Percentiles rank a stretch among this genome's conserved stretches.
Conservation (phyloP, 2,329 filamentous ascomycete species). For the Pezicula radicicola region DNA sequence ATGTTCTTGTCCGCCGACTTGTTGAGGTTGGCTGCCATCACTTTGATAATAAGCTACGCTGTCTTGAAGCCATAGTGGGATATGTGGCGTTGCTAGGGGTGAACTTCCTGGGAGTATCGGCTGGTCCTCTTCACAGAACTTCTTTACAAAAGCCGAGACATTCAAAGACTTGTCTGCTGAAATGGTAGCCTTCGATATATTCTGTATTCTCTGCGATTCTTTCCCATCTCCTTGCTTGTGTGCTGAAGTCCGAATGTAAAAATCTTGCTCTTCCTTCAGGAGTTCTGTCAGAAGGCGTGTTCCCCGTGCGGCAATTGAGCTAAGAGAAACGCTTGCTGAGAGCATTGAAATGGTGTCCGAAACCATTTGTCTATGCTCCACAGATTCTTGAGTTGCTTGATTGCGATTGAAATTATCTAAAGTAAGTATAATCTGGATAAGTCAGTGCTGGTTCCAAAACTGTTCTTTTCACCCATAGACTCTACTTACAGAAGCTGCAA, state of each 20-base stretch:
- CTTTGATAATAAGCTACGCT: conserved; percentile 5
- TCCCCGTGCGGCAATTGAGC: conserved; percentile 35
- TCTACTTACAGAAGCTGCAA: conserved; percentile 13
- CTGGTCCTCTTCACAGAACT: conserved; percentile 22
- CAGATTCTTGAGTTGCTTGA: conserved; percentile 21
- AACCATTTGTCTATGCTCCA: conserved; percentile 29
- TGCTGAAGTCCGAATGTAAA: conserved; percentile 1
- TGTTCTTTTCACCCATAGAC: background rate
- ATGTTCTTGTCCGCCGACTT: background rate
- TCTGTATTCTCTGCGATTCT: conserved; percentile 1
- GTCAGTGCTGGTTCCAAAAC: background rate
- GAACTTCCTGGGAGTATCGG: conserved; percentile 4
- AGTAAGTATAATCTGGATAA: conserved; percentile 22
- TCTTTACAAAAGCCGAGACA: conserved; percentile 25
- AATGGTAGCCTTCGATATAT: conserved; percentile 1
- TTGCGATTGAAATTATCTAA: conserved; percentile 28
- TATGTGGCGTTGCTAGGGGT: conserved; percentile 8
- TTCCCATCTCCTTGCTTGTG: background rate
- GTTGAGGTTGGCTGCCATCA: conserved; percentile 6
- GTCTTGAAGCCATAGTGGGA: conserved; percentile 12
- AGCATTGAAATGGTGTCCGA: conserved; percentile 31
- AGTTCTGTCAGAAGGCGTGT: conserved; percentile 33
- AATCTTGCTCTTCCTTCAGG: conserved; percentile 18
- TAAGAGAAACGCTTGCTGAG: conserved; percentile 28
- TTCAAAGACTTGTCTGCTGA: conserved; percentile 18